Evolutionary conservation across 495 filamentous ascomycete species (phyloP).

Genomic region (Penicillium alfredii): DNA sequence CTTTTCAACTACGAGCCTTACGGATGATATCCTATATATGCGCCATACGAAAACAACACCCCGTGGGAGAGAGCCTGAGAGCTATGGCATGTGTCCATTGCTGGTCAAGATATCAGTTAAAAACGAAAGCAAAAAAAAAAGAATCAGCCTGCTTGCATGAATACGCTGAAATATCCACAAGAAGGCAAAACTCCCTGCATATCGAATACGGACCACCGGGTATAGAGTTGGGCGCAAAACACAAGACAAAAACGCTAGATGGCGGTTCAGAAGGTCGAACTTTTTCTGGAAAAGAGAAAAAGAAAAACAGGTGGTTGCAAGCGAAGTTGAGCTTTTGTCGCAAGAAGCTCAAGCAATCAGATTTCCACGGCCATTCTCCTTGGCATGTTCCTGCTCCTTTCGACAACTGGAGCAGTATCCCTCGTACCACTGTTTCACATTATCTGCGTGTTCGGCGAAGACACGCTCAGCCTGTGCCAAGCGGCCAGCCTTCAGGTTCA

Average conservation of each 20-base stretch:
- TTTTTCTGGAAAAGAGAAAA: too few species aligned
- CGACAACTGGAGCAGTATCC: constrained; percentile 72
- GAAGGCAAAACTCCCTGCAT: constrained; percentile 1
- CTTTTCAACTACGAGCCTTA: too few species aligned
- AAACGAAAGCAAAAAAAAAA: constrained; percentile 3
- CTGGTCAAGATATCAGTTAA: constrained; percentile 9
- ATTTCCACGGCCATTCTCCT: constrained; percentile 12
- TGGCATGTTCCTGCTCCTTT: constrained; percentile 45
- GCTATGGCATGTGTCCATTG: constrained; percentile 5
- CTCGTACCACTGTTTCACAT: constrained; percentile 57
- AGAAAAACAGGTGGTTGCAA: constrained; percentile 6
- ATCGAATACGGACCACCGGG: constrained; percentile 20
- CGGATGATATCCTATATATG: too few species aligned
- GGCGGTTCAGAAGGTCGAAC: too few species aligned
- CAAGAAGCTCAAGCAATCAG: constrained; percentile 15
- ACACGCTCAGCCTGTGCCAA: constrained; percentile 20
- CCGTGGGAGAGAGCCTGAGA: too few species aligned
- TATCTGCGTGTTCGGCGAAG: constrained; percentile 40
- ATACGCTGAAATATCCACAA: constrained; percentile 12
- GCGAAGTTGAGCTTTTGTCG: constrained; percentile 3
- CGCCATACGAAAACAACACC: too few species aligned
- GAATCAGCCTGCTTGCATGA: constrained; percentile 4
- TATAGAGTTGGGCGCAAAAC: constrained; percentile 24
- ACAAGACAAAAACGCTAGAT: constrained; percentile 7
- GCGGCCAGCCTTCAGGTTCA: constrained; percentile 17